Percentiles rank a stretch among this genome's conserved stretches.
Evolutionary conservation across 73 alveolate genomes (phyloP).

Genomic region (Strombidium stylifer): DNA sequence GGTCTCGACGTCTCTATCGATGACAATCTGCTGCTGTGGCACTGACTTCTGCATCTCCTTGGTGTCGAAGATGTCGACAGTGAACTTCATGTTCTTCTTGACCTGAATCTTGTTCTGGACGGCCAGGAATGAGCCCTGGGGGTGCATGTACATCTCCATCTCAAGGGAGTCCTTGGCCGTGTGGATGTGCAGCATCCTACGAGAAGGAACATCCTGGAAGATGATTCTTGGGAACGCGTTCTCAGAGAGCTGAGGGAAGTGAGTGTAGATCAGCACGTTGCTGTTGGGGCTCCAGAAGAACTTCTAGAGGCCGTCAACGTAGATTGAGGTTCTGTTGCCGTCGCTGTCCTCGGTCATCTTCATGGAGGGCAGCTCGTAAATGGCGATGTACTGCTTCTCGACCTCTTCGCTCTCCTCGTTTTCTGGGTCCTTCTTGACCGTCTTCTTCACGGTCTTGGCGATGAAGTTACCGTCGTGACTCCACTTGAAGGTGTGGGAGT

Average conservation of each 20-base stretch:
- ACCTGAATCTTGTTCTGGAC: constrained; percentile 6
- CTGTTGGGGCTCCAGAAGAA: constrained; percentile 44
- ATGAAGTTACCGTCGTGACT: constrained; percentile 44
- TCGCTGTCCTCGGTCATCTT: constrained; percentile 26
- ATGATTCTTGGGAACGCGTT: constrained; percentile 36
- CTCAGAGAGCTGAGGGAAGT: constrained; percentile 9
- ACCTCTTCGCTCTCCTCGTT: constrained; percentile 15
- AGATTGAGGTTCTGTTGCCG: constrained; percentile 45
- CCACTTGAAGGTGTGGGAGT: constrained; percentile 32
- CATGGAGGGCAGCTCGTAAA: constrained; percentile 43
- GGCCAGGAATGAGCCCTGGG: constrained; percentile 46
- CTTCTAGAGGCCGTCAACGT: constrained; percentile 40
- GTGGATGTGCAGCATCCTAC: constrained; percentile 8
- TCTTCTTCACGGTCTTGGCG: constrained; percentile 26
- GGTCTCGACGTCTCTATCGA: constrained; percentile 21
- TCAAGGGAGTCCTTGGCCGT: constrained; percentile 15
- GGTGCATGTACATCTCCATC: constrained; percentile 35
- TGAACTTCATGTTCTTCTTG: constrained; percentile 34
- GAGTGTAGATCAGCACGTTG: constrained; percentile 47
- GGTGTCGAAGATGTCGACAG: constrained; percentile 26
- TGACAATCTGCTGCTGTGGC: constrained; percentile 44
- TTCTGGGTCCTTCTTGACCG: neutral
- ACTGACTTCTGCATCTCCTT: constrained; percentile 19
- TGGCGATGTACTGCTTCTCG: constrained; percentile 35
- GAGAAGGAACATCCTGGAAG: constrained; percentile 45